A percentile compares a stretch with the other conserved stretches of the same genome.
These are phyloP conservation scores for Hibiscus tridactylites DNA, from an alignment of 345 rosid species.

Conservation along the genomic window DNA sequence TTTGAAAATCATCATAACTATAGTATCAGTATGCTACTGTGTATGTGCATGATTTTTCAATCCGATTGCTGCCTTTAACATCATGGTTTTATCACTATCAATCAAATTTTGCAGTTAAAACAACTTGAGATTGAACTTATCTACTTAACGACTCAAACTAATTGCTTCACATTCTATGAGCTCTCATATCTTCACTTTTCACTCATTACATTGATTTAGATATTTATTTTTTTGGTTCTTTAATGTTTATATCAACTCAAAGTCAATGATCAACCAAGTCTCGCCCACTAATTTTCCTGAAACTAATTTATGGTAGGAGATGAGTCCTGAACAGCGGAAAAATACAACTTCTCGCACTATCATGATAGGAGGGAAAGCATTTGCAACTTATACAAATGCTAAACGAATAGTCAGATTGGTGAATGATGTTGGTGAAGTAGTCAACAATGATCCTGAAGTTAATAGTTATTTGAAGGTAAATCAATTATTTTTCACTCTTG, in stretches of 20 bases:
- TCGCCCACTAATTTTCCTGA: constrained; percentile 3
- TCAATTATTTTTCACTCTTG: background rate
- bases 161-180: background rate
- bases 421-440: constrained; percentile 84
- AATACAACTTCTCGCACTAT: constrained; percentile 78
- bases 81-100: background rate
- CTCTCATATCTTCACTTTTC: background rate
- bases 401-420: constrained; percentile 93
- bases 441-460: constrained; percentile 83
- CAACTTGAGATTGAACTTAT: constrained; percentile 1
- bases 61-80: background rate
- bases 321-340: constrained; percentile 77
- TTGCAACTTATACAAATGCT: constrained; percentile 95
- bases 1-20: background rate
- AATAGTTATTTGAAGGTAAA: constrained; percentile 76
- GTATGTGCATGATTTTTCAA: background rate
- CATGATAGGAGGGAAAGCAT: constrained; percentile 98
- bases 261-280: background rate
- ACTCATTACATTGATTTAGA: background rate
- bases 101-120: background rate
- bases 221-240: background rate
- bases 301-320: constrained; percentile 51
- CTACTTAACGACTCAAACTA: background rate
- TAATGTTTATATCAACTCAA: background rate
- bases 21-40: background rate